Conservation (phyloP, 768 basidiomycete genomes). For the Crepidotus variabilis region DNA sequence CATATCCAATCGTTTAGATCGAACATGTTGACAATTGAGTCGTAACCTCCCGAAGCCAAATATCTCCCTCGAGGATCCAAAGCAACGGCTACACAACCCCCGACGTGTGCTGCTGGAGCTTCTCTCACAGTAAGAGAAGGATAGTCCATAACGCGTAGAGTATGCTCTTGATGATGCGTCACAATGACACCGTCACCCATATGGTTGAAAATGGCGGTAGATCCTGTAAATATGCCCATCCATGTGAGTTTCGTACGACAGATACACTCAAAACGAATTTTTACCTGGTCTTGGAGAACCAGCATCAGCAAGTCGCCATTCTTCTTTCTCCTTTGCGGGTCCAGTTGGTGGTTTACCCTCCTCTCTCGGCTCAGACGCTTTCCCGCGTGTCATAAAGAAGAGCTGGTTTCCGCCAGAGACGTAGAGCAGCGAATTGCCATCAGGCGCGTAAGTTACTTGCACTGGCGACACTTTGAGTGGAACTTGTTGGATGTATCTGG, state of each 20-base stretch:
- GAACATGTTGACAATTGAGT: conserved; percentile 82
- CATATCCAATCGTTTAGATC: conserved; percentile 81
- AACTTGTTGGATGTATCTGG: conserved; percentile 60
- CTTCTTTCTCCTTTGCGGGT: conserved; percentile 38
- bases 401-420: conserved; percentile 58
- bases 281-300: conserved; percentile 36
- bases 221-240: conserved; percentile 26
- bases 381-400: conserved; percentile 51
- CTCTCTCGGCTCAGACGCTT: conserved; percentile 1
- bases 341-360: conserved; percentile 36
- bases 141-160: conserved; percentile 66
- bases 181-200: conserved; percentile 68
- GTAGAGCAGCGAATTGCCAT: conserved; percentile 63
- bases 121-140: conserved; percentile 58
- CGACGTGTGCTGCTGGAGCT: conserved; percentile 71
- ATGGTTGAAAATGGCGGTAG: conserved; percentile 75
- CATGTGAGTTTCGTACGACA: conserved; percentile 14
- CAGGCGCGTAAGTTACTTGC: conserved; percentile 68
- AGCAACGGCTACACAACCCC: conserved; percentile 73
- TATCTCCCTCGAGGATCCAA: conserved; percentile 82
- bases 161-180: conserved; percentile 60
- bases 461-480: conserved; percentile 57
- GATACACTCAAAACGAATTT: conserved; percentile 1
- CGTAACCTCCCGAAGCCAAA: conserved; percentile 74
- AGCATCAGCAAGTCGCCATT: conserved; percentile 45